Evolutionary conservation across 768 basidiomycete genomes (phyloP), one percentile per base, ranked within the genome.

Genomic region (Cystofilobasidium macerans): DNA sequence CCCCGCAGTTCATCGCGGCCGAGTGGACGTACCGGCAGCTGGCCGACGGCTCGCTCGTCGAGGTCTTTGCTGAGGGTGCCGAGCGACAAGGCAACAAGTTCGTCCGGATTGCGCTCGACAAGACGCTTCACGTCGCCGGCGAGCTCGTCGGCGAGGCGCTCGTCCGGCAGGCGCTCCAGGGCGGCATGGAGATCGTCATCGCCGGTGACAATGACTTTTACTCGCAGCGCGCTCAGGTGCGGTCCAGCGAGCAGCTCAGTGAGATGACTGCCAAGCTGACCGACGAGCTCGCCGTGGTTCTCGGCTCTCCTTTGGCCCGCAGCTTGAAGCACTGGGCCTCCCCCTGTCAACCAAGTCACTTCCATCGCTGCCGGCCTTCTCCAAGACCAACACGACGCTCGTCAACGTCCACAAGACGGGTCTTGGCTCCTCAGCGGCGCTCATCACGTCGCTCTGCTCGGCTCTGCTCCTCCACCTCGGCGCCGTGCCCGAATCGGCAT

Each of bases 151-250:
- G 71, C 69, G 65, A 61, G 36, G 26, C 66, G 71, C 16, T 62
- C 43, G 30, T 47, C 62, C 30, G 26, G 3, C 28, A 65, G 5
- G 51, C 11, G 42, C 2, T 68, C 56, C 22, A 64, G 64, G 32
- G 59, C 48, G 43, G 58, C 64, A 78, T 94, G 65, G 82, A 88
- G 70, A 84, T 97, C 69, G 83, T 82, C 43, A 87, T 97, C 70
- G 83, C 86, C 32, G 94, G 91, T 13, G 91, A 91, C 75, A 98
- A 99, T 72, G 95, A 98, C 75, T 99, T 98, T 72, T 98, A 99
- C 78, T 95, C 93, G 5, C 95, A 98, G 72, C 80, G 86, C 64
- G 84, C 85, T 61, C 85, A 88, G 81, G 93, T 89, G 64, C 73
- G 80, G 68, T 32, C 20, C 3, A 33, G 14, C 13, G 53, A 56